These are phyloP conservation scores for Arthrobotrys sinensis DNA, from an alignment of 2,329 filamentous ascomycete species.

Conservation along the genomic window DNA sequence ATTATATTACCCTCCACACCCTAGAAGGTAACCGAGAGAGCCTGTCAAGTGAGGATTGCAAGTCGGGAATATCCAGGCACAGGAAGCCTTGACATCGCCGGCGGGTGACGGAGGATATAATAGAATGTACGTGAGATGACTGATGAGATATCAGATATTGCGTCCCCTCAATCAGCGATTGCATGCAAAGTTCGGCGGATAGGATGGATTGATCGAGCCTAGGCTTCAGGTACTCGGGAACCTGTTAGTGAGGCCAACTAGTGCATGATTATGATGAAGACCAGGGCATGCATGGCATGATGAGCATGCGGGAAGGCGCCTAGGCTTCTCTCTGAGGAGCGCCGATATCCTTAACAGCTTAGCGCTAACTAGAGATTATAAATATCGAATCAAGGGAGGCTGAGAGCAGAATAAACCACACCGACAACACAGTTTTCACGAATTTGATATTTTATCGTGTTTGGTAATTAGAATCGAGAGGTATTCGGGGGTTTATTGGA, in stretches of 20 bases:
- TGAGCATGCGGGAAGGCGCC: conserved; percentile 51
- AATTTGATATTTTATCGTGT: background rate
- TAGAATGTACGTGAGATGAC: background rate
- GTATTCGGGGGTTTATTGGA: too few relatives aligned
- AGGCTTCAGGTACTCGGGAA: conserved; percentile 34
- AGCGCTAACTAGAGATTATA: conserved; percentile 4
- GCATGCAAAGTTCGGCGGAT: conserved; percentile 31
- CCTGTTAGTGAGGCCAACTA: conserved; percentile 43
- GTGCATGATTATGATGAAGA: conserved; percentile 46
- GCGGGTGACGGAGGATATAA: conserved; percentile 18
- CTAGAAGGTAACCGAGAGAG: conserved; percentile 36
- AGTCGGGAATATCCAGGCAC: conserved; percentile 18
- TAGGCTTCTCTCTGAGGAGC: conserved; percentile 34
- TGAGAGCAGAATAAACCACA: conserved; percentile 34
- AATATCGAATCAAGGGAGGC: conserved; percentile 16
- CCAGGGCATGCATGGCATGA: conserved; percentile 51
- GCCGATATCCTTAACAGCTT: conserved; percentile 39
- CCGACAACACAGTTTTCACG: conserved; percentile 6
- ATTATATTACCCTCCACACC: conserved; percentile 45
- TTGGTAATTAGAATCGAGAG: background rate
- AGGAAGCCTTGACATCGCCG: background rate
- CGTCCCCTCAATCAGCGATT: conserved; percentile 32
- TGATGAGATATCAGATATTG: conserved; percentile 15
- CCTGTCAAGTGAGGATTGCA: conserved; percentile 23
- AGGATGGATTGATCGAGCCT: conserved; percentile 25